Evolutionary conservation across 83 land plant species (phyloP).

Genomic region (Picea abies): DNA sequence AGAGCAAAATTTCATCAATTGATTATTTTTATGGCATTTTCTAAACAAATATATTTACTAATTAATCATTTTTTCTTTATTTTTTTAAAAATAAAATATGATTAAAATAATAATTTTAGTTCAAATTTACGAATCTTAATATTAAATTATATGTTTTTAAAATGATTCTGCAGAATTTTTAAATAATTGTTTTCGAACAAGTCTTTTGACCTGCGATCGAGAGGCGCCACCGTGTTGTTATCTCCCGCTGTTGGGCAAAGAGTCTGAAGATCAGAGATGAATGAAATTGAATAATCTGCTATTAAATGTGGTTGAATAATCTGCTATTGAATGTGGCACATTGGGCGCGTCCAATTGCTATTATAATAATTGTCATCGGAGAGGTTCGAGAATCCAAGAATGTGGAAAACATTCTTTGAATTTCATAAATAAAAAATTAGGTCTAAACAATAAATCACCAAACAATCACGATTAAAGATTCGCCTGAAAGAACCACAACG

Average conservation of each 20-base stretch:
- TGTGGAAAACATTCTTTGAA: too few species aligned
- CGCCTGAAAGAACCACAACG: constrained; percentile 75
- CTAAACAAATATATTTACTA: too few species aligned
- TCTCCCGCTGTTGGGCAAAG: constrained; percentile 45
- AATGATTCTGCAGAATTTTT: constrained; percentile 43
- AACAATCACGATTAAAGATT: background rate
- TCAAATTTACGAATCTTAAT: too few species aligned
- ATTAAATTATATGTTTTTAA: too few species aligned
- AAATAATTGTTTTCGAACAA: constrained; percentile 63
- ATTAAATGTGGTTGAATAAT: background rate
- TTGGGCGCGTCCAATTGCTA: constrained; percentile 56
- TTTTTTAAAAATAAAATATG: too few species aligned
- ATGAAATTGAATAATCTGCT: background rate
- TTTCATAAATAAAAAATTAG: too few species aligned
- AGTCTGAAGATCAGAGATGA: constrained; percentile 31
- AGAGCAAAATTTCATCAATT: too few species aligned
- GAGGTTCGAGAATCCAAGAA: too few species aligned
- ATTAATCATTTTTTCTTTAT: too few species aligned
- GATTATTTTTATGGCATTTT: too few species aligned
- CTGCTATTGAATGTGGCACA: constrained; percentile 16
- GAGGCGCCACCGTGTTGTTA: constrained; percentile 16
- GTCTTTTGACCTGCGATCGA: constrained; percentile 46
- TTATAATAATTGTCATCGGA: too few species aligned
- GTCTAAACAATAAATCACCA: background rate
- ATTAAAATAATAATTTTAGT: too few species aligned